A percentile compares a stretch with the other conserved stretches of the same genome.
These are phyloP conservation scores for Barnettozyma vustinii DNA, from an alignment of 805 yeast species.

Conservation along the genomic window DNA sequence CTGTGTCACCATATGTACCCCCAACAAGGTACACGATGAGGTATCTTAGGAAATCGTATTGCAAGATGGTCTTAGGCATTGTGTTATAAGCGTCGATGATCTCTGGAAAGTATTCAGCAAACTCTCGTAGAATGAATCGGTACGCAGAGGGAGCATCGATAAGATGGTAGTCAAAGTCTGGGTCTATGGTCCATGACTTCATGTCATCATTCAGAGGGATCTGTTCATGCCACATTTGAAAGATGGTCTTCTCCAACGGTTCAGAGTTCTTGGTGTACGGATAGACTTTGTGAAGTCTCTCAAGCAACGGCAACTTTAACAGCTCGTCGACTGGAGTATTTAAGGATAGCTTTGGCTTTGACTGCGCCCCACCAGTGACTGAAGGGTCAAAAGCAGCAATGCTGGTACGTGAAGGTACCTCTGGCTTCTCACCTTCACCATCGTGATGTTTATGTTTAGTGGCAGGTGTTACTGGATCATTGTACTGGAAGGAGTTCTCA, in stretches of 20 bases:
- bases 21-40: slow-evolving; percentile 46
- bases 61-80: slow-evolving; percentile 48
- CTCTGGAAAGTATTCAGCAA: slow-evolving; percentile 34
- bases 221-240: slow-evolving; percentile 24
- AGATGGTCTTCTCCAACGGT: slow-evolving; percentile 19
- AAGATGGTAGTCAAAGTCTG: slow-evolving; percentile 13
- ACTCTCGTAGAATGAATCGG: neutral
- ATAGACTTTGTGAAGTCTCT: slow-evolving; percentile 11
- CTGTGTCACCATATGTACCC: slow-evolving; percentile 59
- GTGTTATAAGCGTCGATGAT: slow-evolving; percentile 42
- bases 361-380: neutral
- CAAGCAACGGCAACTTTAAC: slow-evolving; percentile 9
- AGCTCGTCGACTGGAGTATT: slow-evolving; percentile 2
- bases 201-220: neutral
- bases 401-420: neutral
- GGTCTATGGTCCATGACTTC: slow-evolving; percentile 9
- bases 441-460: neutral
- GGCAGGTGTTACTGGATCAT: neutral
- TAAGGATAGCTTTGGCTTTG: neutral
- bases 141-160: slow-evolving; percentile 25
- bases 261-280: slow-evolving; percentile 16
- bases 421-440: neutral
- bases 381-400: neutral
- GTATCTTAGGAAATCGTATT: slow-evolving; percentile 52
- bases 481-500: neutral